These are phyloP conservation scores for Nigrograna mackinnonii DNA, from an alignment of 2,329 filamentous ascomycete species.

Conservation along the genomic window DNA sequence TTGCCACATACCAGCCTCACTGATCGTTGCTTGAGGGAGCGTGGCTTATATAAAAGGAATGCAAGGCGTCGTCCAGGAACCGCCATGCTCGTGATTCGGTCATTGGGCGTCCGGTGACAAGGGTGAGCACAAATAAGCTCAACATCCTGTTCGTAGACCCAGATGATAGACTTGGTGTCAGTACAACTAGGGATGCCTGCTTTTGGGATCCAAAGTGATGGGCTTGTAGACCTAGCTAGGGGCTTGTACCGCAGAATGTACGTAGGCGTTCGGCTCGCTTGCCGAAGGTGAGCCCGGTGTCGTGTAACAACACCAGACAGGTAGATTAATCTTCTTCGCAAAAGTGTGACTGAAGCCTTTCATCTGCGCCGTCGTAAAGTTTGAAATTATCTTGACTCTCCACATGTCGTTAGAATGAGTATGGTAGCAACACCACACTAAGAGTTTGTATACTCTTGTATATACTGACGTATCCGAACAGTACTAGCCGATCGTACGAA, in stretches of 20 bases:
- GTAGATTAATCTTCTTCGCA: too few species aligned
- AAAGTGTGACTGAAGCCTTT: too few species aligned
- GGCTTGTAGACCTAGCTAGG: too few species aligned
- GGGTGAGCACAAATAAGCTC: not conserved
- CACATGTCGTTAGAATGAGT: not conserved
- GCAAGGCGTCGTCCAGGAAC: not conserved
- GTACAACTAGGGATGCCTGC: not conserved
- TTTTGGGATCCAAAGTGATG: not conserved
- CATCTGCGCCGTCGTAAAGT: too few species aligned
- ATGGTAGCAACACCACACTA: not conserved
- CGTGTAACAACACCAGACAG: too few species aligned
- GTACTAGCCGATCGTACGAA: not conserved
- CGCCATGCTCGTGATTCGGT: not conserved
- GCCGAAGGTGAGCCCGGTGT: too few species aligned
- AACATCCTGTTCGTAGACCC: not conserved
- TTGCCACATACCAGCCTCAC: slow-evolving; percentile 14
- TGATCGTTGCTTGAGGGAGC: slow-evolving; percentile 3
- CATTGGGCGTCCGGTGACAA: not conserved
- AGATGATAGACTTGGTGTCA: not conserved
- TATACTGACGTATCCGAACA: not conserved
- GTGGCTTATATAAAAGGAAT: slow-evolving; percentile 4
- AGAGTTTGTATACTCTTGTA: not conserved
- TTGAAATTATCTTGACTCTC: too few species aligned
- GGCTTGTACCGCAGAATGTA: too few species aligned
- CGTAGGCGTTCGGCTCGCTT: too few species aligned